Evolutionary conservation across 306 rosid species (phyloP).

Genomic region (Dalbergia oliveri): DNA sequence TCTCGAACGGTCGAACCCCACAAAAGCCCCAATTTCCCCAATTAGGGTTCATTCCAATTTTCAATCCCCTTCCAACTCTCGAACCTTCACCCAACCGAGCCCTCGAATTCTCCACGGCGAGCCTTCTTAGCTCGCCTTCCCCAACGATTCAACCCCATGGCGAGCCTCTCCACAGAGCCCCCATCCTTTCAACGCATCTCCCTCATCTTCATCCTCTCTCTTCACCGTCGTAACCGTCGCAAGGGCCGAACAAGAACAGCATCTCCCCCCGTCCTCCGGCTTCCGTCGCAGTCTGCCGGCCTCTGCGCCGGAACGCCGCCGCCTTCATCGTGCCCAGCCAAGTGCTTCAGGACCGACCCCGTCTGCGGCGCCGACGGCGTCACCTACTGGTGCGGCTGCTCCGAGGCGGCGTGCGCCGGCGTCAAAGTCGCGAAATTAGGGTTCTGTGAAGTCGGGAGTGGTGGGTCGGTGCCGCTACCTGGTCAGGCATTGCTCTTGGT

Average conservation of each 20-base stretch:
- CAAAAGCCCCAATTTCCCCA: conserved; percentile 30
- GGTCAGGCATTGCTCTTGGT: conserved; percentile 95
- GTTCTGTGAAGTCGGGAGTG: conserved; percentile 83
- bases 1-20: neutral
- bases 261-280: conserved; percentile 40
- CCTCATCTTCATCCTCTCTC: conserved; percentile 31
- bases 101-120: conserved; percentile 31
- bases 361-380: conserved; percentile 89
- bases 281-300: conserved; percentile 51
- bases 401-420: conserved; percentile 82
- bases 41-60: conserved; percentile 48
- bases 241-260: conserved; percentile 45
- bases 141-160: conserved; percentile 42
- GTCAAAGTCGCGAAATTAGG: conserved; percentile 73
- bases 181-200: conserved; percentile 17
- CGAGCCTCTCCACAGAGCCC: conserved; percentile 40
- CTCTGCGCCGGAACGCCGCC: conserved; percentile 51
- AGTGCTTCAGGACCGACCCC: conserved; percentile 81
- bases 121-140: conserved; percentile 56
- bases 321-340: conserved; percentile 69
- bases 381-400: conserved; percentile 95
- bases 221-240: conserved; percentile 46
- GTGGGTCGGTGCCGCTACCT: conserved; percentile 76
- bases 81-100: neutral
- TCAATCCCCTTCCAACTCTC: neutral